Conservation (phyloP, 1,284 basidiomycete genomes). For the Irpex rosettiformis region DNA sequence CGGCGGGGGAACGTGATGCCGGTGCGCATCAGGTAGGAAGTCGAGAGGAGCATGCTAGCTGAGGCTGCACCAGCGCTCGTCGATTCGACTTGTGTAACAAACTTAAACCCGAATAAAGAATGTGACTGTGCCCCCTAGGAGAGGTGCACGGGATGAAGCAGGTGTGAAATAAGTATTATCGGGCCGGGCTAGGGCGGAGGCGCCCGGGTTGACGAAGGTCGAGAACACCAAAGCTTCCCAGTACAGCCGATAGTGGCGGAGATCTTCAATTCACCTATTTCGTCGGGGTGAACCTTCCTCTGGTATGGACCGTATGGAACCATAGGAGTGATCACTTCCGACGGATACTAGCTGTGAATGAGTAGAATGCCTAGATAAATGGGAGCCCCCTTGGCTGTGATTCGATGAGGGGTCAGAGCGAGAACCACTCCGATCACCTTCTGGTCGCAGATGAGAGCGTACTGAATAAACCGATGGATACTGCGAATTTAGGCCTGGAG, state of each 20-base stretch:
- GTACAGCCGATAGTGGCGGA: conserved; percentile 32
- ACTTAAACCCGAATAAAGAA: conserved; percentile 11
- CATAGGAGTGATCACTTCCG: conserved; percentile 41
- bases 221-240: conserved; percentile 15
- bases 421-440: conserved; percentile 38
- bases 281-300: conserved; percentile 31
- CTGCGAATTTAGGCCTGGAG: conserved; percentile 46
- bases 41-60: background rate
- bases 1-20: background rate
- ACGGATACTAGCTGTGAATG: conserved; percentile 35
- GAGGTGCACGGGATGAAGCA: conserved; percentile 13
- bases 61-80: background rate
- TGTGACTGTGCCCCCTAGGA: conserved; percentile 24
- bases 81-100: background rate
- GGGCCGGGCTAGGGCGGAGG: background rate
- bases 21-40: background rate
- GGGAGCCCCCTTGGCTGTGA: conserved; percentile 37
- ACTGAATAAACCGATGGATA: conserved; percentile 59
- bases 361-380: conserved; percentile 46
- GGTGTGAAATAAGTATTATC: conserved; percentile 6
- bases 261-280: conserved; percentile 25
- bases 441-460: conserved; percentile 48
- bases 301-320: conserved; percentile 44
- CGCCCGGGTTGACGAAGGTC: conserved; percentile 13
- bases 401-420: conserved; percentile 51